Evolutionary conservation across 106 monocot species (phyloP), one percentile per base, ranked within the genome.

Genomic region (Apostasia ramifera): DNA sequence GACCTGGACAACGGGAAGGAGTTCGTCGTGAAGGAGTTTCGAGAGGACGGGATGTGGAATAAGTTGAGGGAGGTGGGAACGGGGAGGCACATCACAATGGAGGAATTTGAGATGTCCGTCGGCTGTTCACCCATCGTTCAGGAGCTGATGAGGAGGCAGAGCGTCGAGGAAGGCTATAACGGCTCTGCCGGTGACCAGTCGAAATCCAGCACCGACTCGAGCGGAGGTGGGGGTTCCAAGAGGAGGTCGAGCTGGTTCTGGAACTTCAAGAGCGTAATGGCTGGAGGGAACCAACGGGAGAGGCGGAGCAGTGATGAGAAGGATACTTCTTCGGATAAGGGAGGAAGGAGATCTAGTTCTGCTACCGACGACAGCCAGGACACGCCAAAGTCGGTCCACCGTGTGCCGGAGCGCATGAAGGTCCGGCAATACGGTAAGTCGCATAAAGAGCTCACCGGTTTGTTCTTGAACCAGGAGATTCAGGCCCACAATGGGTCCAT

Each of bases 91-190:
- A 70, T 86, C 44, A 83, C 90, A 8, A 69, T 83, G 81, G 90
- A 90, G 61, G 90, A 90, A 77, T 90, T 90, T 60, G 81, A 77
- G 71, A 55, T 63, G 48, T 86, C 76, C 48, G 83, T 90, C 47
- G 90, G 86, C 11, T 66, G 73, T 1, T 90, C 90, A 6, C 90
- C 90, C 6, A 83, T 86, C 13, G 90, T 90, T 5, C 82, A 86
- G 66, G 90, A 90, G 44, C 81, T 86, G 6, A 83, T 90, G 83
- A 63, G 90, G 40, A 68, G 83, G 63, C 90, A 85, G 69, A 76
- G 56, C 10, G 73, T 71, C 6, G 80, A 72, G 55, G 61, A 56
- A 6, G 42, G 67, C 15, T 50, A 11, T 39, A 55, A 12, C 50
- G 26, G 26, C 47, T 59, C 40, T 15, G 44, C 52, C 10, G 47